Base-by-base conservation (phyloP, 2,329 filamentous ascomycete genomes). In the Cladosporium austrohemisphaericum region DNA sequence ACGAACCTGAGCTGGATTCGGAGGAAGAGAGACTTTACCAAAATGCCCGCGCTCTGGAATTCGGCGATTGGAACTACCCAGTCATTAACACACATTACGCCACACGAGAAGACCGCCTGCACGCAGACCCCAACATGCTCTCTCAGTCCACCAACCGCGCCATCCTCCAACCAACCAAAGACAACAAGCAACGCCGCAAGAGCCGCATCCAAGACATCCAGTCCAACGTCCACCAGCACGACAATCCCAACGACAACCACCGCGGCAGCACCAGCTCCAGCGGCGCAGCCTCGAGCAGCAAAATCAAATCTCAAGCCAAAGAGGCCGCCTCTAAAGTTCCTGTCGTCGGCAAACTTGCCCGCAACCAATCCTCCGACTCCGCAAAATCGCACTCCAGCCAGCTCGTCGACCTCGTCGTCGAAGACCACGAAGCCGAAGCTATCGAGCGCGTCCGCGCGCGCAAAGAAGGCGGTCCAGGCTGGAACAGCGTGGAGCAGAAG, bases 41-140 rank as follows among this genome's bases (percentile, higher is more conserved):
- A 18, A 85, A 81, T 59, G 88, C 88, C 1, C 78, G 85, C 51
- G 78, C 82, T 33, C 69, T 92, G 3, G 86, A 91, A 60, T 91
- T 84, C 65, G 87, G 87, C 2, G 92, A 97, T 64, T 97, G 91
- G 89, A 96, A 97, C 68, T 97, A 97, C 67, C 92, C 91, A 19
- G 92, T 97, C 22, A 91, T 97, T 57, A 92, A 91, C 26, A 91
- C 83, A 16, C 80, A 86, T 65, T 80, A 89, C 55, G 86, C 89
- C 13, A 77, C 84, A 23, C 77, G 82, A 49, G 85, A 91, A 52
- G 78, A 85, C 55, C 86, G 84, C 63, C 63, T 84, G 41, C 68
- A 71, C 49, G 58, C 69, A 41, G 69, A 74, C 37, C 79, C 79
- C 8, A 67, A 65, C 32, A 73, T 81, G 19, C 61, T 82, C 40